Evolutionary conservation across 2,329 filamentous ascomycete species (phyloP).

Genomic region (Venturia oleaginea): DNA sequence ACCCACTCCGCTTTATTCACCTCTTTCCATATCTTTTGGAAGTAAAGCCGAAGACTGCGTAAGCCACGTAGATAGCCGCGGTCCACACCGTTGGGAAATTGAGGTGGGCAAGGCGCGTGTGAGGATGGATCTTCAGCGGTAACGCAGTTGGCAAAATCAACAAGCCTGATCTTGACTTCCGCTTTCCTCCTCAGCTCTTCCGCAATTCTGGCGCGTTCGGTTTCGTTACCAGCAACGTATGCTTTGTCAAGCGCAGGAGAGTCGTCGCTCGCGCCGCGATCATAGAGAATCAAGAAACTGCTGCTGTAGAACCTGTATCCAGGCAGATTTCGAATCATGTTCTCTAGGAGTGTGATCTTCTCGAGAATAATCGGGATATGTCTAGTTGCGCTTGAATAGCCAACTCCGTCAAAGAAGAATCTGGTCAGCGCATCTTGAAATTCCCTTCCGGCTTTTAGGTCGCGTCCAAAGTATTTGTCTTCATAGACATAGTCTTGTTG

Average conservation of each 20-base stretch:
- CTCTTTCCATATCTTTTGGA: constrained; percentile 78
- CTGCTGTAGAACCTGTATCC: constrained; percentile 94
- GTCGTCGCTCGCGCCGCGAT: constrained; percentile 52
- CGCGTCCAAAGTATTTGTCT: constrained; percentile 94
- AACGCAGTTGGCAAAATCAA: constrained; percentile 96
- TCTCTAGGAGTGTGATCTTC: constrained; percentile 74
- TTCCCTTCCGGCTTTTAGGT: constrained; percentile 75
- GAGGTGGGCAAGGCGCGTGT: constrained; percentile 64
- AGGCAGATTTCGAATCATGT: constrained; percentile 67
- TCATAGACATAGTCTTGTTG: constrained; percentile 85
- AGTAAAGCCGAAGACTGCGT: constrained; percentile 69
- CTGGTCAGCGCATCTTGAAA: constrained; percentile 82
- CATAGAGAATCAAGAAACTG: constrained; percentile 90
- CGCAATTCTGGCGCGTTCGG: constrained; percentile 24
- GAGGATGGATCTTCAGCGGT: constrained; percentile 66
- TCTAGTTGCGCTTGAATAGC: constrained; percentile 66
- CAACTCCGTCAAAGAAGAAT: constrained; percentile 85
- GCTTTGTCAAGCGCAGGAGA: background rate
- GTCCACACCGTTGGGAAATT: constrained; percentile 71
- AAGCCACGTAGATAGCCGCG: constrained; percentile 82
- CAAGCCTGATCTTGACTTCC: constrained; percentile 86
- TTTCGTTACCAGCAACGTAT: background rate
- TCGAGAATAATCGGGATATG: constrained; percentile 83
- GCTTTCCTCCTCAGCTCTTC: constrained; percentile 24
- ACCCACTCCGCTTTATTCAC: constrained; percentile 42